Base-by-base conservation (phyloP, 2,329 filamentous ascomycete genomes). In the Cercospora brassicicola region DNA sequence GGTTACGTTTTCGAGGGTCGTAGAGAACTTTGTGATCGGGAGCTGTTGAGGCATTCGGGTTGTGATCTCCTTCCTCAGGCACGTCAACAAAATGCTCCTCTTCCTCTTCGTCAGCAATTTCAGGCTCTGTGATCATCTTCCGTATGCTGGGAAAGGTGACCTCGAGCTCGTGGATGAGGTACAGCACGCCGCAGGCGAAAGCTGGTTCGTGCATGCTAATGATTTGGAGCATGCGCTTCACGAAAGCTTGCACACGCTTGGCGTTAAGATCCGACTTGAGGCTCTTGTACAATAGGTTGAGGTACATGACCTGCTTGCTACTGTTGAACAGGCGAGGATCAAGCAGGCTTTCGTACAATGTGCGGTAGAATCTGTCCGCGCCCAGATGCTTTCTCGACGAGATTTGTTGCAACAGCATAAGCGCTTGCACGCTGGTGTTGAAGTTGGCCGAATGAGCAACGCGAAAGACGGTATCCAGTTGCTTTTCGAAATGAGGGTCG, bases 401-500 rank as follows among this genome's bases (percentile, higher is more conserved):
- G 30, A 99, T 87, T 79, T 98, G 95, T 78, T 98, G 95, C 72
- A 99, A 96, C 59, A 99, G 84, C 82, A 97, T 91, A 72, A 99
- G 86, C 36, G 95, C 94, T 80, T 99, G 95, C 42, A 99, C 92
- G 77, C 93, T 95, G 0, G 95, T 99, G 82, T 98, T 99, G 86
- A 99, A 98, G 80, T 99, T 99, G 66, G 94, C 93, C 0, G 94
- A 98, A 81, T 99, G 95, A 0, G 95, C 96, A 75, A 99, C 95
- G 75, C 89, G 90, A 86, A 97, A 99, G 28, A 99, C 86, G 2
- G 94, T 97, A 77, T 98, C 91, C 66, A 99, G 87, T 76, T 99
- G 94, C 67, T 90, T 89, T 76, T 96, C 92, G 72, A 98, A 88
- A 26, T 89, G 91, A 53, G 89, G 87, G 73, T 92, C 89, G 76